phyloP scores from a whole-genome alignment of 768 basidiomycete species.

The Phallus indusiatus region DNA sequence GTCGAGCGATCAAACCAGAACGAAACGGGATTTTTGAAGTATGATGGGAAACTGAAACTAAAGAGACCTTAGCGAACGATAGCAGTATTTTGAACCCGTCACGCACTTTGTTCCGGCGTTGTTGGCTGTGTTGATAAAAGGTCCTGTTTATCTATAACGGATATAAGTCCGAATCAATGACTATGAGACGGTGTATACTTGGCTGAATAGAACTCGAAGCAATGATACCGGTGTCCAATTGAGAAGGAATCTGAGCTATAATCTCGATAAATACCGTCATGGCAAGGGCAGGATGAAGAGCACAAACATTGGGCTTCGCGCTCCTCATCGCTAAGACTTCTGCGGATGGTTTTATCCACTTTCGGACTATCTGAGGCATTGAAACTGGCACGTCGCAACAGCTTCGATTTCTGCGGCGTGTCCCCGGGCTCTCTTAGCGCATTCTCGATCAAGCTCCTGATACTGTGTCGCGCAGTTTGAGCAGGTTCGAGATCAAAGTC shows the following conservation, averaged over 20 bases:
- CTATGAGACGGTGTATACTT: background rate
- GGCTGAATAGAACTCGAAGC: background rate
- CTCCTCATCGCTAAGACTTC: constrained; percentile 64
- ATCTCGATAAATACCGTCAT: background rate
- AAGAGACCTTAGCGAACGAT: background rate
- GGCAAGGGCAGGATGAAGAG: background rate
- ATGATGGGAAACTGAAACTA: background rate
- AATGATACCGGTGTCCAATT: background rate
- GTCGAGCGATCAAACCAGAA: background rate
- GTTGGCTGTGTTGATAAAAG: background rate
- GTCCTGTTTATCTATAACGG: background rate
- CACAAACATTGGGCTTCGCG: constrained; percentile 27
- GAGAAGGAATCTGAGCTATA: background rate
- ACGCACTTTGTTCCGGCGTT: background rate
- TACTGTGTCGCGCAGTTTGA: constrained; percentile 45
- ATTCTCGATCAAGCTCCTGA: constrained; percentile 58
- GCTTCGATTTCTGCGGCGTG: constrained; percentile 45
- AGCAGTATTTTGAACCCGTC: background rate
- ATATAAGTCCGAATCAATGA: background rate
- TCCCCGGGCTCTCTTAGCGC: constrained; percentile 55
- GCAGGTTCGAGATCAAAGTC: constrained; percentile 47
- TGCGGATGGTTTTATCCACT: constrained; percentile 40
- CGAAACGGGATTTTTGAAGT: background rate
- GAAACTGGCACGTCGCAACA: constrained; percentile 22
- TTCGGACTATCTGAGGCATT: constrained; percentile 36